phyloP scores from a whole-genome alignment of 352 stramenopile species.

The Globisporangium emineosum region DNA sequence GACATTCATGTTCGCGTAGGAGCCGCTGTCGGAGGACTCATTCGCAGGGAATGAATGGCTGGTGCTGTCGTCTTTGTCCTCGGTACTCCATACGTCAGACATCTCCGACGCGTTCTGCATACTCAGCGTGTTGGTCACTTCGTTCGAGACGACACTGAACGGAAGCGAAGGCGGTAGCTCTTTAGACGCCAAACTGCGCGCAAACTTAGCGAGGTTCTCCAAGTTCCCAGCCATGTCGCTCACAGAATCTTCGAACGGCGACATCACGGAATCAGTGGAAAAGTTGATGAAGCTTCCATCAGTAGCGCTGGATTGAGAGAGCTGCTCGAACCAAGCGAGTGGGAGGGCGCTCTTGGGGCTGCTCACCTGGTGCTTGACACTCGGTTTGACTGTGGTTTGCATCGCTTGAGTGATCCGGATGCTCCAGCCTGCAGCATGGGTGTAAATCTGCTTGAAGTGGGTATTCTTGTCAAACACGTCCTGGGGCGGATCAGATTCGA shows the following conservation, averaged over 20 bases:
- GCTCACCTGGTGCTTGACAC: constrained; percentile 52
- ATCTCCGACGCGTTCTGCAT: constrained; percentile 31
- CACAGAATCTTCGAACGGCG: constrained; percentile 44
- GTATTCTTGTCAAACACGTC: constrained; percentile 81
- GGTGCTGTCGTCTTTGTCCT: constrained; percentile 59
- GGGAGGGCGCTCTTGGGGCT: constrained; percentile 74
- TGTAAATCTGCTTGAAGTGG: constrained; percentile 81
- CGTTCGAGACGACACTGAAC: constrained; percentile 63
- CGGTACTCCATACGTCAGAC: constrained; percentile 57
- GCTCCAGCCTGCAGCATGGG: constrained; percentile 73
- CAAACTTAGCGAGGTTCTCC: constrained; percentile 68
- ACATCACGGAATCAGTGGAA: constrained; percentile 22
- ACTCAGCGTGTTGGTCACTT: constrained; percentile 73
- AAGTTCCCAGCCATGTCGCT: constrained; percentile 54
- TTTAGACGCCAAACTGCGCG: constrained; percentile 46
- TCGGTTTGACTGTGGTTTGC: constrained; percentile 76
- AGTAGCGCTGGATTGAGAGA: constrained; percentile 51
- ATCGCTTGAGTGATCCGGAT: constrained; percentile 74
- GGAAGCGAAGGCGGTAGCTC: constrained; percentile 27
- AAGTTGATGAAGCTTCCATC: constrained; percentile 25
- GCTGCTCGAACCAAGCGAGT: constrained; percentile 75
- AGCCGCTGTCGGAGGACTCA: constrained; percentile 40
- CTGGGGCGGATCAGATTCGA: constrained; percentile 64
- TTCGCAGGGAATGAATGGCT: constrained; percentile 68
- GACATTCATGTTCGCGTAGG: constrained; percentile 28